Evolutionary conservation across 1,284 basidiomycete genomes (phyloP), one percentile per base, ranked within the genome.

Genomic region (Pseudozyma hubeiensis): DNA sequence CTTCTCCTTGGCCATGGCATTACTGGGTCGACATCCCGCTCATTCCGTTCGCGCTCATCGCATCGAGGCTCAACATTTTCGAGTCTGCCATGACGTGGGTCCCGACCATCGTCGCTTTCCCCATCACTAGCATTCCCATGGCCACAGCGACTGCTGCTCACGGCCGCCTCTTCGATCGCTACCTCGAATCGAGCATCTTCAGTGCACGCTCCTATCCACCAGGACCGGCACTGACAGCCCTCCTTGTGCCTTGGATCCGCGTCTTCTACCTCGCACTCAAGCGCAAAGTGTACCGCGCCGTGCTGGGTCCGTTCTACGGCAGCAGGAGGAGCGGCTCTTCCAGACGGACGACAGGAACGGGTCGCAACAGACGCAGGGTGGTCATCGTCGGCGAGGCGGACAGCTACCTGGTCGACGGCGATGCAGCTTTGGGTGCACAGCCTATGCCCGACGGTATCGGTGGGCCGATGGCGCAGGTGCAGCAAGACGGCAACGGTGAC

Each of bases 1-100:
- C 64, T n/a, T 56, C 59, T 3, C 73, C 75, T 5, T 80, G 79
- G 79, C 79, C 79, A 9, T 72, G 68, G 74, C 76, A 80, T 54
- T 80, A 64, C 51, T 83, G 80, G 76, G 31, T 83, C 48, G 79
- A 83, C 35, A 77, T 83, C 24, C 81, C 81, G 24, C 50, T 82
- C 45, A 79, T 83, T 29, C 81, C 81, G 1, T 75, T 83, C 29
- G 75, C 75, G n/a, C 68, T 83, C 6, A 64, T 82, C 14, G 73
- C 75, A 8, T 67, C 74, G 17, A 59, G 72, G 44, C 55, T 82
- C 37, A 72, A 73, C 19, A 44, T 81, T 43, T 67, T 82, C n/a
- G 78, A 79, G 29, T 68, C 64, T 24, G 64, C 78, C 45, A 64
- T 77, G 49, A 78, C 73, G 0, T 82, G 80, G 79, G 53, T 79